Base-by-base conservation (phyloP, 2,329 filamentous ascomycete genomes). In the Apiospora hydei region DNA sequence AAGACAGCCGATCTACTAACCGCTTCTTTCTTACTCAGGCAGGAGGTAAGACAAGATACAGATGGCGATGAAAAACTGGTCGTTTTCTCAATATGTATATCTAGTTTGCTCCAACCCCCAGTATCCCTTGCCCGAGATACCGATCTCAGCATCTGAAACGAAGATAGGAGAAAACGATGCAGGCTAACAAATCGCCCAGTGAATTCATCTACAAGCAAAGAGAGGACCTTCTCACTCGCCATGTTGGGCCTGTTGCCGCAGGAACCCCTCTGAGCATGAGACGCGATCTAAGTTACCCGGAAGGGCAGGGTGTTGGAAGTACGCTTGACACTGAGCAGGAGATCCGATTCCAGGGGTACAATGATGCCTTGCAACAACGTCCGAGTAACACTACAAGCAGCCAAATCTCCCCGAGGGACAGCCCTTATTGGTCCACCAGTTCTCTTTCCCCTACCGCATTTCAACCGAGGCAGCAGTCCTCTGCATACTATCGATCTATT, bases 111-210 rank as follows among this genome's bases (percentile, higher is more conserved):
- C 8, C 30, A 11, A 61, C 3, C 10, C 49, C 21, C 30, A 61
- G 16, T 38, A 4, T 38, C 18, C 13, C 14, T 13, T 8, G 34
- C 34, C 57, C 34, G 18, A 41, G 34, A 64, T 41, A 64, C 34
- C 34, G 1, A 41, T n/a, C 30, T 21, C 18, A 64, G 18, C 18
- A n/a, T n/a, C 18, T 2, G 10, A 2, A 64, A 18, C 6, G 7
- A 30, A n/a, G 34, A 11, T 64, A 41, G 5, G 51, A 51, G 49
- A 41, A 41, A 72, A 74, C 71, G 69, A 71, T 49, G 73, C 57
- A 67, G 43, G 46, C 67, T 26, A 67, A 41, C 16, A 72, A 66
- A 70, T 76, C 76, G 26, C 73, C 75, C 47, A 77, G 74, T 71
- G 71, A 51, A 21, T 72, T 72, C 44, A 72, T 71, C 61, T 73